Base-by-base conservation (phyloP, 1,284 basidiomycete genomes). In the Microstroma glucosiphilum region DNA sequence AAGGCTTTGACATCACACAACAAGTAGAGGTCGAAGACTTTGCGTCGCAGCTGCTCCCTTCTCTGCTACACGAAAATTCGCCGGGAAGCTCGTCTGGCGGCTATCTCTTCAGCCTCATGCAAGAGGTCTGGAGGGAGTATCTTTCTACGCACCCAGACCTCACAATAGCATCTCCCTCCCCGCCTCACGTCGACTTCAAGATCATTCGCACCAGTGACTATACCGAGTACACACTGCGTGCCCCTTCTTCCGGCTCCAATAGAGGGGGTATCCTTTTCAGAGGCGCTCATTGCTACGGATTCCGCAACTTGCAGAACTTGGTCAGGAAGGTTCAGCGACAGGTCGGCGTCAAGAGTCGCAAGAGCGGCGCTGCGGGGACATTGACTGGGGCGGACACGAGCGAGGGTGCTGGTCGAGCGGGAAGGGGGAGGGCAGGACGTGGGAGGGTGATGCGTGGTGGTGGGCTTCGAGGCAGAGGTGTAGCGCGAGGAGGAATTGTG, bases 281-380 rank as follows among this genome's bases (percentile, higher is more conserved):
- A 69, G 94, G 91, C 2, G 91, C 93, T 1, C 91, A 89, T 69
- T 96, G 92, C 80, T 98, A 97, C 76, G 96, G 96, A 1, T 98
- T 98, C 82, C 85, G 92, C 59, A 99, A 98, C 80, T 82, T 99
- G 59, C 94, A 98, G 80, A 99, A 97, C 78, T 85, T 98, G 56
- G 94, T 99, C 54, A 84, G 93, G 61, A 92, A 92, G 80, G 85
- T 87, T 0, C 75, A 77, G 57, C 69, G 69, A 60, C 72, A 75
- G 63, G 73, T 72, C 1, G 92, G 92, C 0, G 82, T 92, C 17
- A 63, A 65, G 54, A 69, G 69, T 21, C 43, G 58, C 1, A 62
- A 65, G 17, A 67, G 66, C 0, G 67, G 65, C n/a, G 71, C 71
- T 7, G 70, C 43, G 41, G 49, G 19, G 11, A 19, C n/a, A 8